Conservation (phyloP, 2,329 filamentous ascomycete species). For the Fusarium beomiforme region DNA sequence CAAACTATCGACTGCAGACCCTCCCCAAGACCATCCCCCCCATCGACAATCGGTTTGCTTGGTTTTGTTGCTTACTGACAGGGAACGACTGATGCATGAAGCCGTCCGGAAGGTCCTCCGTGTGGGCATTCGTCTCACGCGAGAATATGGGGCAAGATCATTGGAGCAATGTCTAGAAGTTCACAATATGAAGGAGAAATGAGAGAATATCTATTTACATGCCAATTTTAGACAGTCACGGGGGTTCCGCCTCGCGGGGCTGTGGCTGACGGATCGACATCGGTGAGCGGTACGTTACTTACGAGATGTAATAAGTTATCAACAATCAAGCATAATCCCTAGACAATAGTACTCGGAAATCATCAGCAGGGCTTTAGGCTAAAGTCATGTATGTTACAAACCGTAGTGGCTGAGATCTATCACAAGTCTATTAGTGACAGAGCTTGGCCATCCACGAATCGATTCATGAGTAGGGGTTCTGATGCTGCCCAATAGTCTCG, state of each 20-base stretch:
- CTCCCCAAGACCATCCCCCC: constrained; percentile 7
- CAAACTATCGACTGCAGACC: constrained; percentile 29
- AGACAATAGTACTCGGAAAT: neutral
- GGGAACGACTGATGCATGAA: constrained; percentile 29
- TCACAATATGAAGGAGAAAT: neutral
- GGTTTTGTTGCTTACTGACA: constrained; percentile 12
- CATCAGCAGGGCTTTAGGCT: constrained; percentile 14
- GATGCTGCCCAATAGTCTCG: constrained; percentile 24
- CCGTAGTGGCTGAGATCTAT: constrained; percentile 40
- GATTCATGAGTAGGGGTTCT: neutral
- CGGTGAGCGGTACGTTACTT: constrained; percentile 12
- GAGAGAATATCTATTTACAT: constrained; percentile 33
- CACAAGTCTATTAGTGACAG: constrained; percentile 26
- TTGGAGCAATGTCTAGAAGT: constrained; percentile 12
- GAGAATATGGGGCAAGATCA: constrained; percentile 18
- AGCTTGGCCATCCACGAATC: constrained; percentile 8
- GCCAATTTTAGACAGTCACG: constrained; percentile 34
- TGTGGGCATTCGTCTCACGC: constrained; percentile 9
- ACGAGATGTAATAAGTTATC: neutral
- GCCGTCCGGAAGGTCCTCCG: constrained; percentile 32
- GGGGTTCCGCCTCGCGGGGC: constrained; percentile 30
- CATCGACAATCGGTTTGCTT: constrained; percentile 27
- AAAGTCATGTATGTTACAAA: constrained; percentile 21
- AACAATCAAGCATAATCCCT: constrained; percentile 8
- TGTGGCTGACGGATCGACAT: constrained; percentile 35